These are phyloP conservation scores for Pseudovirgaria hyperparasitica DNA, from an alignment of 2,329 filamentous ascomycete species.

Conservation along the genomic window DNA sequence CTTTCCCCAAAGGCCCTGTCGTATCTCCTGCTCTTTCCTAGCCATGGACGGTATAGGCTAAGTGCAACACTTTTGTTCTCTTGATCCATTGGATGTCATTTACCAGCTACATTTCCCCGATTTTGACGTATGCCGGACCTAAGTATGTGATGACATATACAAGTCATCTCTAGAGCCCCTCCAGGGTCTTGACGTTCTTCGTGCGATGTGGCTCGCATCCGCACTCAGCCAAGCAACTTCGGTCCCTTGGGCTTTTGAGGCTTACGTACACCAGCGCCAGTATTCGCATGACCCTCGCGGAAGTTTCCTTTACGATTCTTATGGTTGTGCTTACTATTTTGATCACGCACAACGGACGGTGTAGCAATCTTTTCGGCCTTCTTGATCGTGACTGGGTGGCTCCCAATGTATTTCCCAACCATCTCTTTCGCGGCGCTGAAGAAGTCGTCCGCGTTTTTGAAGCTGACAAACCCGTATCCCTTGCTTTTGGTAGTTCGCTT, in stretches of 20 bases:
- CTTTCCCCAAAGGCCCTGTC: too few relatives aligned
- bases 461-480: constrained; percentile 93
- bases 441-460: constrained; percentile 89
- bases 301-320: constrained; percentile 29
- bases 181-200: too few relatives aligned
- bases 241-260: constrained; percentile 26
- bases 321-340: constrained; percentile 41
- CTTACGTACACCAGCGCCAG: constrained; percentile 24
- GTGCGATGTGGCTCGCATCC: too few relatives aligned
- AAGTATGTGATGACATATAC: too few relatives aligned
- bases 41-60: too few relatives aligned
- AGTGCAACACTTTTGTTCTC: too few relatives aligned
- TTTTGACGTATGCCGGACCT: too few relatives aligned
- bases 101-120: too few relatives aligned
- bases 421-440: constrained; percentile 95
- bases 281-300: constrained; percentile 21
- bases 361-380: constrained; percentile 89
- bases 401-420: constrained; percentile 98
- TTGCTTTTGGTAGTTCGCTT: constrained; percentile 94
- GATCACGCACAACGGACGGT: constrained; percentile 44
- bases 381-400: constrained; percentile 78
- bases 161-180: too few relatives aligned
- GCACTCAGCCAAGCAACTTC: constrained; percentile 20
- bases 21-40: too few relatives aligned
- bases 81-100: too few relatives aligned